Evolutionary conservation across 495 filamentous ascomycete genomes (phyloP).

Genomic region (Beverwykella pulmonaria): DNA sequence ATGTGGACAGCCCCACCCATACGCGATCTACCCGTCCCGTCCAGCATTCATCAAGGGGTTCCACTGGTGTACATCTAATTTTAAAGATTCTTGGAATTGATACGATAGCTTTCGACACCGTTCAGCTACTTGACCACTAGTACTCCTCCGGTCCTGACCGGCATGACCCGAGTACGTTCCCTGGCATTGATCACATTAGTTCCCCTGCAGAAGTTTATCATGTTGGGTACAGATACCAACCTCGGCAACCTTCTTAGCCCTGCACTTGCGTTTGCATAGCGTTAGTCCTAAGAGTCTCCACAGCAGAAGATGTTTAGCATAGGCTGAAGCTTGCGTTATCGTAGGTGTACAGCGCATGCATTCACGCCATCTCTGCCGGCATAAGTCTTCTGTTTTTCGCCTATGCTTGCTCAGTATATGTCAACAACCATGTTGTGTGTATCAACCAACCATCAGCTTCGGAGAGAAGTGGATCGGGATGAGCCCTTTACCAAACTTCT

Average conservation of each 20-base stretch:
- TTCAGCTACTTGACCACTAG: no score
- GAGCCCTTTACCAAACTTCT: not conserved
- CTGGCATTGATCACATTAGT: no score
- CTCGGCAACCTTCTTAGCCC: not conserved
- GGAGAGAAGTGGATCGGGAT: not conserved
- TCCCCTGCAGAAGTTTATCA: not conserved
- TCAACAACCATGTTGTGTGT: conserved; percentile 5
- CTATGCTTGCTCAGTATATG: not conserved
- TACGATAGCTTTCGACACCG: not conserved
- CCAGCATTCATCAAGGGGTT: not conserved
- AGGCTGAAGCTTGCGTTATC: no score
- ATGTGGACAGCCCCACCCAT: not conserved
- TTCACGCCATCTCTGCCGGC: no score
- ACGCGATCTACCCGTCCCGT: not conserved
- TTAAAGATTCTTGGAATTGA: not conserved
- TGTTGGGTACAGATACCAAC: not conserved
- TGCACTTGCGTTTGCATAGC: not conserved
- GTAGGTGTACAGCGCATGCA: no score
- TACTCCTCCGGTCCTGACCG: no score
- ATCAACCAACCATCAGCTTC: not conserved
- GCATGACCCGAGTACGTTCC: no score
- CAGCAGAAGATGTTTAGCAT: no score
- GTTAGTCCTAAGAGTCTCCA: not conserved
- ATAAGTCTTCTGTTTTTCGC: not conserved
- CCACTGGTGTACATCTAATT: not conserved